These are phyloP conservation scores for Fraxinus greggii DNA, from an alignment of 305 asterid species.

Conservation along the genomic window DNA sequence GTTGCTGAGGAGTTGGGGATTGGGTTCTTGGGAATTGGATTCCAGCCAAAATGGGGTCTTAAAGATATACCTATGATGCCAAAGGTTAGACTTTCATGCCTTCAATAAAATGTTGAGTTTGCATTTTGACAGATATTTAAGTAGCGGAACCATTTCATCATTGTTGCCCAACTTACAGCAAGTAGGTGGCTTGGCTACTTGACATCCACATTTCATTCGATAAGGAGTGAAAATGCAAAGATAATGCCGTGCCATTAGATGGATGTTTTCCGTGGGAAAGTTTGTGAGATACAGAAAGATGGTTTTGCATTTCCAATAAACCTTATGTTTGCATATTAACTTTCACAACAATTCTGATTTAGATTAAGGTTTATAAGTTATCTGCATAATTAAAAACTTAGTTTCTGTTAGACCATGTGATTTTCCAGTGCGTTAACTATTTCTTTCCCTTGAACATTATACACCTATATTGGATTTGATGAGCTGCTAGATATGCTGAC, in stretches of 20 bases:
- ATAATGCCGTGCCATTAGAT: neutral
- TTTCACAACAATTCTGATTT: neutral
- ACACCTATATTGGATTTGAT: slow-evolving; percentile 16
- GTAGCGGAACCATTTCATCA: neutral
- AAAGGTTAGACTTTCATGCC: slow-evolving; percentile 33
- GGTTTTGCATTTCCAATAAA: slow-evolving; percentile 5
- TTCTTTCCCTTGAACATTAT: neutral
- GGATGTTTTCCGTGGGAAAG: neutral
- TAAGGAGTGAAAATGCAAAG: neutral
- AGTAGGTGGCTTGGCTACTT: neutral
- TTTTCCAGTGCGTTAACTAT: neutral
- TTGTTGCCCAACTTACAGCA: neutral
- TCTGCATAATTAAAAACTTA: neutral
- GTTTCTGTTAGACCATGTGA: neutral
- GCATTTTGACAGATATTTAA: slow-evolving; percentile 8
- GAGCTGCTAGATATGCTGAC: slow-evolving; percentile 37
- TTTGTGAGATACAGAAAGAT: neutral
- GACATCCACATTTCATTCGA: neutral
- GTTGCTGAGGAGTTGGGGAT: slow-evolving; percentile 57
- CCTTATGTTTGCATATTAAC: neutral
- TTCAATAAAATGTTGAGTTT: neutral
- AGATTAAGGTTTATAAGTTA: neutral
- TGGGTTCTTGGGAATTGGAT: slow-evolving; percentile 51
- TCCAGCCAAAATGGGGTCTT: slow-evolving; percentile 47
- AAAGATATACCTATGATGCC: slow-evolving; percentile 56